Conservation (phyloP, 129 eudicot genomes). For the Heracleum sosnowskyi region DNA sequence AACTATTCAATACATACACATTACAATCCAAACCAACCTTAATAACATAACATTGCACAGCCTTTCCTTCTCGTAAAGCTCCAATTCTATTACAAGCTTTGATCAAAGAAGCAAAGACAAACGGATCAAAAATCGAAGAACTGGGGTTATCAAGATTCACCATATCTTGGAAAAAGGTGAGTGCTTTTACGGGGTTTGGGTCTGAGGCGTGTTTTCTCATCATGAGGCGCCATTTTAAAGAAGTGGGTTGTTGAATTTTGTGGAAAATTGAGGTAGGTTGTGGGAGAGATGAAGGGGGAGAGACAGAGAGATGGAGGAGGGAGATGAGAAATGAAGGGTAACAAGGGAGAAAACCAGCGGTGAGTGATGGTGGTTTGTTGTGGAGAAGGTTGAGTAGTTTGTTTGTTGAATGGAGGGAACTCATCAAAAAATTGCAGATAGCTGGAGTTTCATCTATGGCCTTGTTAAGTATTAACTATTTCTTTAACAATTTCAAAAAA, state of each 20-base stretch:
- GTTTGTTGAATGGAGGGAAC: conserved; percentile 1
- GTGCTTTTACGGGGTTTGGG: conserved; percentile 15
- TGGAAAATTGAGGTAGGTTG: conserved; percentile 16
- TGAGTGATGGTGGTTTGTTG: conserved; percentile 11
- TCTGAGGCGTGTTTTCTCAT: conserved; percentile 22
- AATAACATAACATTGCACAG: conserved; percentile 18
- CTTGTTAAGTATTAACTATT: too few relatives aligned
- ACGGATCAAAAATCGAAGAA: conserved; percentile 17
- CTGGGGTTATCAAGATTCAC: neutral
- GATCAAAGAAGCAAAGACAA: conserved; percentile 27
- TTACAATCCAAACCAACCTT: conserved; percentile 17
- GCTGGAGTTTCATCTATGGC: too few relatives aligned
- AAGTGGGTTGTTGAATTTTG: conserved; percentile 15
- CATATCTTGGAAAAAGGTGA: conserved; percentile 24
- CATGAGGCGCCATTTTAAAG: conserved; percentile 24
- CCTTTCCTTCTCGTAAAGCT: conserved; percentile 17
- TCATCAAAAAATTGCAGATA: conserved; percentile 5
- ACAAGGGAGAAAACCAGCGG: conserved; percentile 13
- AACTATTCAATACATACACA: conserved; percentile 25
- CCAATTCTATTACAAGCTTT: conserved; percentile 21
- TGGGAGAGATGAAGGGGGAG: conserved; percentile 15
- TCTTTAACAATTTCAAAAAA: too few relatives aligned
- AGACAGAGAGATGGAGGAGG: conserved; percentile 20
- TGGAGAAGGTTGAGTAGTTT: conserved; percentile 8
- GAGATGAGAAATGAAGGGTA: conserved; percentile 17